Conservation (phyloP, 352 stramenopile genomes). For the Lagenidium giganteum region DNA sequence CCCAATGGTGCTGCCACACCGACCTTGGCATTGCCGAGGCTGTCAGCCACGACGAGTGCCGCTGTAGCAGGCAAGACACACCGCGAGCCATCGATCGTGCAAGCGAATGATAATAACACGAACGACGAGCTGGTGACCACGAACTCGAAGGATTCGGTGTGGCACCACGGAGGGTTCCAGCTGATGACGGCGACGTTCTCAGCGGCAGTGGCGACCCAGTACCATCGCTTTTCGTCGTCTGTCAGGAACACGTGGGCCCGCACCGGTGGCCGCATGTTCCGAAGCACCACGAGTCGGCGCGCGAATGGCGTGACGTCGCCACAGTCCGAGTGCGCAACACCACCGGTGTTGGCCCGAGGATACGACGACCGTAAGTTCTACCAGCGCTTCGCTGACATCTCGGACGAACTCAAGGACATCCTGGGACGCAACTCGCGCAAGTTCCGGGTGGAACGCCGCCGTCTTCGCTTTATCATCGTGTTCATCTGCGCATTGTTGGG, state of each 20-base stretch:
- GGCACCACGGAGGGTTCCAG: slow-evolving; percentile 13
- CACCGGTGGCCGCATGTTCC: slow-evolving; percentile 14
- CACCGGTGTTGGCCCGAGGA: slow-evolving; percentile 23
- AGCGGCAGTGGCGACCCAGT: slow-evolving; percentile 17
- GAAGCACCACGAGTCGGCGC: slow-evolving; percentile 1
- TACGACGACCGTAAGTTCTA: slow-evolving; percentile 52
- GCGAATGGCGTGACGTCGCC: slow-evolving; percentile 29
- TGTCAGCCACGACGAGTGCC: too few relatives aligned
- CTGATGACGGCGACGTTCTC: slow-evolving; percentile 11
- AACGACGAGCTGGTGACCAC: background rate
- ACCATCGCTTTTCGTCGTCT: slow-evolving; percentile 35
- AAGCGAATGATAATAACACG: too few relatives aligned
- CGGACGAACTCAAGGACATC: slow-evolving; percentile 8
- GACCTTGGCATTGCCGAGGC: too few relatives aligned
- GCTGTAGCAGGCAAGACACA: too few relatives aligned
- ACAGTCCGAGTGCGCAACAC: slow-evolving; percentile 32
- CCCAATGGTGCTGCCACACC: too few relatives aligned
- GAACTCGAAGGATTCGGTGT: slow-evolving; percentile 27
- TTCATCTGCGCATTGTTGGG: slow-evolving; percentile 25
- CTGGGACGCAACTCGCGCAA: slow-evolving; percentile 4
- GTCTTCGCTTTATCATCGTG: slow-evolving; percentile 9
- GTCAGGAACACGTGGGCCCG: slow-evolving; percentile 22
- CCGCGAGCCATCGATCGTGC: too few relatives aligned
- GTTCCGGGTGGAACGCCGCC: slow-evolving; percentile 10
- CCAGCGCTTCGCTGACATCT: slow-evolving; percentile 23